Conservation (phyloP, 768 basidiomycete species). For the Boletus insuetus region DNA sequence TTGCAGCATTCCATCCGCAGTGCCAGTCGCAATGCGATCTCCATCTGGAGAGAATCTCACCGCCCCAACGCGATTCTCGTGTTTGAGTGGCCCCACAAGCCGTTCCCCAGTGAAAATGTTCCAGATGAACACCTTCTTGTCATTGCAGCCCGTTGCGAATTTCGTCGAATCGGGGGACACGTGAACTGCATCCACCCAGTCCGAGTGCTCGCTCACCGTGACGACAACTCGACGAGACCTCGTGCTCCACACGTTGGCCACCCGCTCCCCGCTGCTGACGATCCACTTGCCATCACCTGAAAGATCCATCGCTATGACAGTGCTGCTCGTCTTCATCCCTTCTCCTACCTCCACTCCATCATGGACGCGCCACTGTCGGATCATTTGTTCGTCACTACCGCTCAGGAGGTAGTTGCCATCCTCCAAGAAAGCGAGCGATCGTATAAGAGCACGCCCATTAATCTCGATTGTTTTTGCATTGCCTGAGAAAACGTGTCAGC, state of each 20-base stretch:
- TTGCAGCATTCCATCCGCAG: not conserved
- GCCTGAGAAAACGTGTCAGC: not conserved
- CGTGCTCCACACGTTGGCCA: not conserved
- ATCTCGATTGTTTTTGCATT: not conserved
- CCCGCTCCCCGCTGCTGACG: not conserved
- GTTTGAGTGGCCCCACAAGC: constrained; percentile 7
- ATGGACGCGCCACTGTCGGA: not conserved
- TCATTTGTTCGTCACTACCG: not conserved
- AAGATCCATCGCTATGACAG: not conserved
- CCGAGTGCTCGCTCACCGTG: not conserved
- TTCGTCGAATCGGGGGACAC: constrained; percentile 8
- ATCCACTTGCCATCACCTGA: constrained; percentile 1
- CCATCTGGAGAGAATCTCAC: constrained; percentile 14
- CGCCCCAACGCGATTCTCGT: not conserved
- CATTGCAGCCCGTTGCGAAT: constrained; percentile 1
- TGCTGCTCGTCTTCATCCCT: not conserved
- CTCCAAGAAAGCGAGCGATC: not conserved
- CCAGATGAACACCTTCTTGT: constrained; percentile 3
- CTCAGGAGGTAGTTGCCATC: not conserved
- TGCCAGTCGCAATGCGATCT: not conserved
- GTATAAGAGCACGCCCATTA: not conserved
- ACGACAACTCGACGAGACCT: not conserved
- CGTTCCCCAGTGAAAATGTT: constrained; percentile 1
- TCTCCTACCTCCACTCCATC: not conserved
- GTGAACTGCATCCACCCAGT: not conserved